Conservation (phyloP, 2,329 filamentous ascomycete species). For the Arthroderma sp. region DNA sequence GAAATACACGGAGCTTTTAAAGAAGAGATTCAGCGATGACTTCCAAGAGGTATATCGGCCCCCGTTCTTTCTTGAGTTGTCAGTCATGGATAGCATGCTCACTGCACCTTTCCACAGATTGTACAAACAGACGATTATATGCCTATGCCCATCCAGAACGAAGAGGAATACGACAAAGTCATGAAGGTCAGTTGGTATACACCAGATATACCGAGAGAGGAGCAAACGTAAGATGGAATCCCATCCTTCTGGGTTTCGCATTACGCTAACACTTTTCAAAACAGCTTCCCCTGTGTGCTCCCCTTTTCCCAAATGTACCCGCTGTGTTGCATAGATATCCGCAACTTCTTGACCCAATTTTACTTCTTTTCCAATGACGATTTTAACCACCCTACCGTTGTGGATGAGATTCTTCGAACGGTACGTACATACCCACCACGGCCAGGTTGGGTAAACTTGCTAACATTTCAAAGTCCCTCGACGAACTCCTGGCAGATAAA, state of each 20-base stretch:
- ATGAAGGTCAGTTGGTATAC: conserved; percentile 93
- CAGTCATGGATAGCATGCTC: neutral
- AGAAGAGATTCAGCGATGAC: conserved; percentile 82
- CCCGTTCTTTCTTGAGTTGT: neutral
- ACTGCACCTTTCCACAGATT: conserved; percentile 31
- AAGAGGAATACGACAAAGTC: conserved; percentile 89
- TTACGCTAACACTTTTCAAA: neutral
- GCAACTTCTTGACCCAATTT: conserved; percentile 95
- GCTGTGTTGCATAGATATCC: conserved; percentile 92
- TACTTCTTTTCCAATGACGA: conserved; percentile 96
- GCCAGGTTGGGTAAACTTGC: neutral
- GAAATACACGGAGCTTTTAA: conserved; percentile 84
- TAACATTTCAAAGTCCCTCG: conserved; percentile 52
- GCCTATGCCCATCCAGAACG: conserved; percentile 91
- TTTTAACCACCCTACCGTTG: conserved; percentile 77
- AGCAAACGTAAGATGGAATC: conserved; percentile 51
- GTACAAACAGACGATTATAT: conserved; percentile 95
- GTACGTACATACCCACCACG: conserved; percentile 28
- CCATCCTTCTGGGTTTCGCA: neutral
- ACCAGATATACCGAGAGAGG: conserved; percentile 62
- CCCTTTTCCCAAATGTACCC: conserved; percentile 99
- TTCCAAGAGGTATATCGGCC: conserved; percentile 61
- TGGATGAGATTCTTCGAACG: conserved; percentile 78
- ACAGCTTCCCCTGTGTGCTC: conserved; percentile 84
- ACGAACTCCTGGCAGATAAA: conserved; percentile 82